Percentiles rank a stretch among this genome's conserved stretches.
Evolutionary conservation across 345 rosid species (phyloP).

Genomic region (Cochlearia excelsa): DNA sequence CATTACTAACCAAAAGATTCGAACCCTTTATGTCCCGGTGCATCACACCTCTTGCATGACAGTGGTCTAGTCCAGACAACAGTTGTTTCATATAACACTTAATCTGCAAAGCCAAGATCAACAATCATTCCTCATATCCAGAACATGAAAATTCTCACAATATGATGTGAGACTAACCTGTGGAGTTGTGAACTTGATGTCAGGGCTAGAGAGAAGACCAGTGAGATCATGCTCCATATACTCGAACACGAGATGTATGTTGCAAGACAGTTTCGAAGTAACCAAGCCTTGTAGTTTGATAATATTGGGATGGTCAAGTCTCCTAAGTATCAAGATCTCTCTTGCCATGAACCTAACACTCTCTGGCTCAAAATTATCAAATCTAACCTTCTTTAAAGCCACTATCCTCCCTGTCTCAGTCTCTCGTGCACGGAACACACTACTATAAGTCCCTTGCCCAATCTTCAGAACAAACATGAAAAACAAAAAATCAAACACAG

Average conservation of each 20-base stretch:
- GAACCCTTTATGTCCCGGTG: conserved; percentile 96
- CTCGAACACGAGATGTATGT: conserved; percentile 91
- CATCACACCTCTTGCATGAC: conserved; percentile 88
- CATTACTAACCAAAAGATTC: conserved; percentile 86
- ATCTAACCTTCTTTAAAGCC: conserved; percentile 91
- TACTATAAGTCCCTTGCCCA: conserved; percentile 98
- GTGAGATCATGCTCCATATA: conserved; percentile 98
- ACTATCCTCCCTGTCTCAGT: conserved; percentile 77
- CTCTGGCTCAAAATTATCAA: conserved; percentile 97
- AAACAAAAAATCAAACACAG: not conserved
- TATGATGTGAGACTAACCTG: conserved; percentile 53
- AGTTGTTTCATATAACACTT: conserved; percentile 92
- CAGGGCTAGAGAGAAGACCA: conserved; percentile 85
- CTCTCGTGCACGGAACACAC: conserved; percentile 89
- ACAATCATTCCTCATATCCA: not conserved
- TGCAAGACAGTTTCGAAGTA: conserved; percentile 81
- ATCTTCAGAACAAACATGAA: conserved; percentile 45
- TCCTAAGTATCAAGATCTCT: conserved; percentile 83
- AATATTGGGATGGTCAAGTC: conserved; percentile 85
- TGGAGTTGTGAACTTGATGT: conserved; percentile 75
- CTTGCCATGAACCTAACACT: conserved; percentile 98
- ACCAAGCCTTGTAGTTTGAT: conserved; percentile 84
- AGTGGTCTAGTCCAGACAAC: conserved; percentile 84
- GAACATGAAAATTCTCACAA: conserved; percentile 4
- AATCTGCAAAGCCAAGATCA: conserved; percentile 46